These are phyloP conservation scores for Chalciporus chontae DNA, from an alignment of 768 basidiomycete genomes.

Conservation along the genomic window DNA sequence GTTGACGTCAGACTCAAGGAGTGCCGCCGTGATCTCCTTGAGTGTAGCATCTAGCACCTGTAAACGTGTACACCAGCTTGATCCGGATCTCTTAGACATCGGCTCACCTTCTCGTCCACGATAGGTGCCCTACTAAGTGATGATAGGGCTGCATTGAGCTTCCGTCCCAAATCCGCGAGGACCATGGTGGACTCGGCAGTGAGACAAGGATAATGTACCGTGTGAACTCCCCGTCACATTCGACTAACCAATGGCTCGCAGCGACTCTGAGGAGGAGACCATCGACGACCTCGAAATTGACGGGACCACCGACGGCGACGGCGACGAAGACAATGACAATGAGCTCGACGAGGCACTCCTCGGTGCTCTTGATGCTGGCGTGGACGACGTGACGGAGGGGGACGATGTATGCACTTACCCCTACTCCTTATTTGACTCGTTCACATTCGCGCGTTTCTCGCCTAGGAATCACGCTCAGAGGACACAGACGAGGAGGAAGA, in stretches of 20 bases:
- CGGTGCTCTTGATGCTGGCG: constrained; percentile 50
- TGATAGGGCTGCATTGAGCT: constrained; percentile 89
- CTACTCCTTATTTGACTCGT: not conserved
- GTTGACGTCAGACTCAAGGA: constrained; percentile 97
- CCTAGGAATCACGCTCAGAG: constrained; percentile 56
- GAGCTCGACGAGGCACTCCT: constrained; percentile 61
- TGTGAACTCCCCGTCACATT: constrained; percentile 28
- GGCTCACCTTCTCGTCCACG: constrained; percentile 82
- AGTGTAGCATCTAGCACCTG: constrained; percentile 92
- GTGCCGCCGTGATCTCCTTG: constrained; percentile 91
- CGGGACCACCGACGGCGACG: constrained; percentile 37
- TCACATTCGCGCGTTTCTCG: constrained; percentile 5
- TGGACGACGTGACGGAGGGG: constrained; percentile 65
- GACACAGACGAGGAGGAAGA: constrained; percentile 60
- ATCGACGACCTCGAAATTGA: constrained; percentile 61
- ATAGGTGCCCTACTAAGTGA: constrained; percentile 83
- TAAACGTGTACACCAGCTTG: constrained; percentile 2
- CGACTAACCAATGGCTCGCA: constrained; percentile 40
- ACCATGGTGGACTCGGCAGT: constrained; percentile 63
- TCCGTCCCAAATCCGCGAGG: constrained; percentile 89
- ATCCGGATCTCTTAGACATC: constrained; percentile 12
- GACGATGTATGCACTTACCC: constrained; percentile 55
- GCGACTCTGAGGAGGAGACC: constrained; percentile 63
- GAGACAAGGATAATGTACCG: constrained; percentile 9
- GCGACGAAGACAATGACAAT: constrained; percentile 44